Base-by-base conservation (phyloP, 225 moss, liverwort and hornwort genomes). In the Physcomitrellopsis africana region DNA sequence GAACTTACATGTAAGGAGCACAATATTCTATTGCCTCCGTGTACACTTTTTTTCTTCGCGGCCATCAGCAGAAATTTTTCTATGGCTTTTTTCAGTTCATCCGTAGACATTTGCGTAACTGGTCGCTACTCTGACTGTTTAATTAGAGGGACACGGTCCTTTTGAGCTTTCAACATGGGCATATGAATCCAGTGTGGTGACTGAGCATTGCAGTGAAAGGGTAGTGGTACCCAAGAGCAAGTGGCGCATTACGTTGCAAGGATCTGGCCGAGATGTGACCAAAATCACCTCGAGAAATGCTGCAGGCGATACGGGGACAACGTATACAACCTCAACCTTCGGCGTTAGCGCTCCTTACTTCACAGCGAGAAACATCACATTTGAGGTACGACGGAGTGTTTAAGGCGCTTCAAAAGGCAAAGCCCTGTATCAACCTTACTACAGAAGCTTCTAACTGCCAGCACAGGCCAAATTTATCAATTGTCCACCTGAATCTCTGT, bases 331-430 rank as follows among this genome's bases (percentile, higher is more conserved):
- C 0, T 87, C 84, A 44, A 87, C 87, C 2, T 81, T 87, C 57
- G 79, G 84, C 56, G 67, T 87, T 52, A 87, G 81, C 70, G 81
- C 87, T 18, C 18, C 77, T 2, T 56, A 41, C 77, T 87, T 87
- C 74, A 87, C 79, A 18, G 84, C 87, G 0, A 70, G 79, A 49
- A 87, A 87, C 56, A 84, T 87, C 27, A 76, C 78, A 66, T 87
- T 87, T 19, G 84, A 81, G 84, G 87, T 86, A 83, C 19, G 16
- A 9, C 10, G 6, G 2, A 24, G 8, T 42, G 14, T 20, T 5
- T 6, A 18, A 29, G 41, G 42, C 49, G 55, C 56, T 29, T 47
- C 22, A 24, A 37, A 37, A 37, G 7, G 32, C 32, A 0, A 37
- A 37, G 7, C 32, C 24, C 1, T 37, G 4, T 37, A 37, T 37